phyloP scores from a whole-genome alignment of 1,139 yeast genomes.

The Pichia sp. region DNA sequence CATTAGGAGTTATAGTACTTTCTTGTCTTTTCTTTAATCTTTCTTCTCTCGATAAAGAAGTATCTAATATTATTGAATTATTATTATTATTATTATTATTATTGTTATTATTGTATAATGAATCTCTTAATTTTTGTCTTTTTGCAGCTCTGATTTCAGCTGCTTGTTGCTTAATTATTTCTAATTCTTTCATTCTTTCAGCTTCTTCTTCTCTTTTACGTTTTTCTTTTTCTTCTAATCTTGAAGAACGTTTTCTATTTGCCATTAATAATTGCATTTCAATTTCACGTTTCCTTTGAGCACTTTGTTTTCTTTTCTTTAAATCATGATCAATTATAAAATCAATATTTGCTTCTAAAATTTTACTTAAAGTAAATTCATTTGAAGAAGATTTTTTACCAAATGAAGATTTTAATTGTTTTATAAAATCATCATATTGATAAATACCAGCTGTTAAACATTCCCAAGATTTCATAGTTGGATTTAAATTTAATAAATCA shows the following conservation, averaged over 20 bases:
- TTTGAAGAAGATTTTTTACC: slow-evolving; percentile 23
- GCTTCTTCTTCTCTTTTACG: slow-evolving; percentile 40
- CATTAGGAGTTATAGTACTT: not conserved
- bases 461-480: slow-evolving; percentile 37
- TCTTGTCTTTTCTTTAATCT: slow-evolving; percentile 34
- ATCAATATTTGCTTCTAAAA: slow-evolving; percentile 23
- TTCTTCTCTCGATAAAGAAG: slow-evolving; percentile 35
- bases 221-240: slow-evolving; percentile 49
- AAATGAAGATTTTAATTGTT: slow-evolving; percentile 28
- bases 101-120: slow-evolving; percentile 18
- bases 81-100: slow-evolving; percentile 9
- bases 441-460: slow-evolving; percentile 35
- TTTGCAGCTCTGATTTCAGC: slow-evolving; percentile 32
- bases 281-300: slow-evolving; percentile 43
- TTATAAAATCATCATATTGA: slow-evolving; percentile 24
- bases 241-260: slow-evolving; percentile 45
- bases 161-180: slow-evolving; percentile 30
- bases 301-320: slow-evolving; percentile 41
- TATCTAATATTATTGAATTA: slow-evolving; percentile 19
- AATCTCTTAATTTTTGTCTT: slow-evolving; percentile 36
- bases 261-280: slow-evolving; percentile 49
- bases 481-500: slow-evolving; percentile 28
- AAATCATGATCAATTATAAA: slow-evolving; percentile 31
- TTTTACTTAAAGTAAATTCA: slow-evolving; percentile 21
- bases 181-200: slow-evolving; percentile 38